Conservation (phyloP, 1,284 basidiomycete species). For the Pseudozyma thailandica region DNA sequence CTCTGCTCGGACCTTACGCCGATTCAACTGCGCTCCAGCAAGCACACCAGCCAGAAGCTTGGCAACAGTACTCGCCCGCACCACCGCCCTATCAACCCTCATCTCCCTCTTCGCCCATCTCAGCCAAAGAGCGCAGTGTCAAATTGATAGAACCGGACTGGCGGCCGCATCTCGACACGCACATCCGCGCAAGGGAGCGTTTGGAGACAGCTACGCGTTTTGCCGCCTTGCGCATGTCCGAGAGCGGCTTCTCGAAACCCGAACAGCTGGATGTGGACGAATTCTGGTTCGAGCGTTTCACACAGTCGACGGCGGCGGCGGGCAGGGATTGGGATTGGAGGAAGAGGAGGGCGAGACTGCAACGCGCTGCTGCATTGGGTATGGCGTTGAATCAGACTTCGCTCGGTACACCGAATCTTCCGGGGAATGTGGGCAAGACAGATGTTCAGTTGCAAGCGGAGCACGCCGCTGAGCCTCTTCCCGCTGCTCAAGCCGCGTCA, state of each 20-base stretch:
- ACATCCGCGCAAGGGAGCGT: slow-evolving; percentile 60
- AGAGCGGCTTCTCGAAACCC: not conserved
- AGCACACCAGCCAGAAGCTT: slow-evolving; percentile 8
- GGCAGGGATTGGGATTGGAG: slow-evolving; percentile 66
- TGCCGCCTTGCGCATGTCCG: slow-evolving; percentile 8
- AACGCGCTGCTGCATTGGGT: slow-evolving; percentile 36
- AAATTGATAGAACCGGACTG: slow-evolving; percentile 63
- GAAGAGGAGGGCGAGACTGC: slow-evolving; percentile 37
- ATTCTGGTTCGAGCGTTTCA: slow-evolving; percentile 66
- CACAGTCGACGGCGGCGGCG: slow-evolving; percentile 61
- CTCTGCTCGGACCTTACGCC: slow-evolving; percentile 1
- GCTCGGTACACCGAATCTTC: slow-evolving; percentile 5
- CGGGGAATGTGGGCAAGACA: slow-evolving; percentile 28
- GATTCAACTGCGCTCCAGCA: slow-evolving; percentile 3
- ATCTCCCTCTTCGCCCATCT: not conserved
- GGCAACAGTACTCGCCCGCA: slow-evolving; percentile 8
- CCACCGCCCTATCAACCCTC: slow-evolving; percentile 29
- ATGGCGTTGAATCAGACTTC: slow-evolving; percentile 29
- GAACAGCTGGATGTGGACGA: slow-evolving; percentile 31
- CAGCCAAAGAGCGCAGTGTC: slow-evolving; percentile 25
- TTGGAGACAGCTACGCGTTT: slow-evolving; percentile 47
- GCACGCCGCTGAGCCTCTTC: not conserved
- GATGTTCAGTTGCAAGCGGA: slow-evolving; percentile 38
- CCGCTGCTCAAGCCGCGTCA: slow-evolving; percentile 14
- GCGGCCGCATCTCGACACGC: slow-evolving; percentile 49